A percentile compares a stretch with the other conserved stretches of the same genome.
Evolutionary conservation across 2,329 filamentous ascomycete species (phyloP).

Genomic region (Neocucurbitaria cava): DNA sequence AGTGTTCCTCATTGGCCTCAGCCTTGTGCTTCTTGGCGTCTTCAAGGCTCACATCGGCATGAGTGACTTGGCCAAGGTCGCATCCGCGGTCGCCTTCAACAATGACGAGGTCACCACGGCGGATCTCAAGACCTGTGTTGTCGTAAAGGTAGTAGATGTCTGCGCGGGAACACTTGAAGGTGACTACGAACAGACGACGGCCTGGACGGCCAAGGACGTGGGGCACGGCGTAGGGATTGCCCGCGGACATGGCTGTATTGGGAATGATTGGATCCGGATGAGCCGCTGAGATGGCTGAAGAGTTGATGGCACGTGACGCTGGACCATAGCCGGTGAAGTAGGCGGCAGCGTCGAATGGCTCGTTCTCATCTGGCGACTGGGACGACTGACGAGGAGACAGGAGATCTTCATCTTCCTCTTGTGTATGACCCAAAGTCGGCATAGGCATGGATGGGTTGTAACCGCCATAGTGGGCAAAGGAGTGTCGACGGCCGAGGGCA

Average conservation of each 20-base stretch:
- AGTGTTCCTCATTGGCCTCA: constrained; percentile 92
- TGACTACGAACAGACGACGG: constrained; percentile 76
- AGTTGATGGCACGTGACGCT: constrained; percentile 44
- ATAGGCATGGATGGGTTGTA: constrained; percentile 33
- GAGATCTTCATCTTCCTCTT: constrained; percentile 40
- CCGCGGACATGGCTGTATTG: constrained; percentile 26
- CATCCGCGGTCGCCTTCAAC: constrained; percentile 97
- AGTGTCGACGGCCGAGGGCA: constrained; percentile 76
- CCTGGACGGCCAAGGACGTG: constrained; percentile 37
- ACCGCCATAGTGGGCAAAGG: constrained; percentile 63
- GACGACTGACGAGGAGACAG: constrained; percentile 33
- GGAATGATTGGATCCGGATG: constrained; percentile 42
- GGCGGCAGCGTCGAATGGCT: constrained; percentile 56
- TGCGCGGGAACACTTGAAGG: constrained; percentile 94
- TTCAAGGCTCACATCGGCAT: constrained; percentile 86
- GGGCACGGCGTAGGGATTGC: constrained; percentile 46
- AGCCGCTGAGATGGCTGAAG: constrained; percentile 44
- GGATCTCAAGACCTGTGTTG: constrained; percentile 88
- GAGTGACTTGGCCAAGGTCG: constrained; percentile 90
- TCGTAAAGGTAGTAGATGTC: constrained; percentile 98
- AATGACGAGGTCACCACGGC: constrained; percentile 92
- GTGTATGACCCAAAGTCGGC: constrained; percentile 38
- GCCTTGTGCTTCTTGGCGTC: constrained; percentile 89
- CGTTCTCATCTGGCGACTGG: constrained; percentile 62
- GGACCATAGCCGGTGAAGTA: constrained; percentile 49